Evolutionary conservation across 441 rosid genomes (phyloP), one percentile per base, ranked within the genome.

Genomic region (Sinapis alba): DNA sequence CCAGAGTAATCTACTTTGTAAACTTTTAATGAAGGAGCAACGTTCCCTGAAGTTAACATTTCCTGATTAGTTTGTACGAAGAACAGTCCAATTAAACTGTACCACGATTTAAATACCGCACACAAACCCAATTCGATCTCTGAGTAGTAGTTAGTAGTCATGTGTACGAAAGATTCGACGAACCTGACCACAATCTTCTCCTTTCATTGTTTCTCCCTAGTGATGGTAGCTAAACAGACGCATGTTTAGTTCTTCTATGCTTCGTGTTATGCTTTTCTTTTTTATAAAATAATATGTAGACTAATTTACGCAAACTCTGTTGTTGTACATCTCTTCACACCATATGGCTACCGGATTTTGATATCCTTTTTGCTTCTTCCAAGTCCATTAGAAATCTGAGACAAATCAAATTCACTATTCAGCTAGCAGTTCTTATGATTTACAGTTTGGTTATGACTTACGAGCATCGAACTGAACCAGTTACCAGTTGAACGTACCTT

Each of bases 331-430:
- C 53, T 3, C 28, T 83, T 88, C 84, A 92, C 73, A 89, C 86
- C 51, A 84, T 79, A 63, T 62, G 84, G 77, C 82, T 66, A 82
- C 88, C 92, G 76, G 88, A 83, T 63, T 85, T 88, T 68, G 92
- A 80, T 73, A 89, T 80, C 80, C 93, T 85, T 74, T 91, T 97
- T 45, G 97, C 98, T 77, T 90, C 98, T 83, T 91, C 99, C 19
- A 93, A 84, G 82, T 95, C 96, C 85, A 86, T 91, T 51, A 95
- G 77, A 78, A 92, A 91, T 81, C 99, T 95, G 90, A 20, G 34
- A 66, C 50, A 30, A 16, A 26, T 7, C 21, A 50, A 7, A 2
- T n/a, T 59, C 36, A 38, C 12, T 27, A 2, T 20, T 58, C 43
- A 77, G 62, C 54, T 13, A 15, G 12, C 32, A 13, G 11, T 28